Evolutionary conservation across 129 eudicot genomes (phyloP), one percentile per base, ranked within the genome.

Genomic region (Flaveria ramosissima): DNA sequence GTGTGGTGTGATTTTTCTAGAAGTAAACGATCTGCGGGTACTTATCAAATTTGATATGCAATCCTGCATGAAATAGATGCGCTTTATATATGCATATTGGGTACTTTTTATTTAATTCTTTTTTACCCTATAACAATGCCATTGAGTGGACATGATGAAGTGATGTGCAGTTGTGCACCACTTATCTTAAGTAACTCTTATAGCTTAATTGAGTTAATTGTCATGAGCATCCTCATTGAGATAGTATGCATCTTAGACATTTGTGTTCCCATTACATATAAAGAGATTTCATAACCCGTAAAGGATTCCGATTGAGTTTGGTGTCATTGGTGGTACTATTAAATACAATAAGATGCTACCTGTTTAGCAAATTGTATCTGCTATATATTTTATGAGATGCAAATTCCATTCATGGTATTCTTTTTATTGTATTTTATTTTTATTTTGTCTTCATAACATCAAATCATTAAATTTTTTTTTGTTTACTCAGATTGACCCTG

Each of bases 401-500:
- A 15, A 57, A 7, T 57, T 57, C 21, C 3, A n/a, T n/a, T n/a
- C n/a, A n/a, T n/a, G n/a, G n/a, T n/a, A n/a, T n/a, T n/a, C n/a
- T n/a, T n/a, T n/a, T n/a, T n/a, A n/a, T n/a, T n/a, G n/a, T 1
- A 9, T 11, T 14, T 9, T 11, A 11, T 10, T 14, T 45, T 45
- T 45, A 9, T 45, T 45, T 2, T 10, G 14, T 45, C 14, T 45
- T 45, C 13, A 36, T 45, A 43, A 11, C 50, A 45, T 10, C 50
- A 45, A 3, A 9, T 45, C 2, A 14, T 45, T 8, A 3, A 9
- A 45, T 45, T 45, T 14, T 23, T 70, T 39, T n/a, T 74, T 82
- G n/a, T 30, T 73, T 70, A 48, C 63, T 16, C 68, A 92, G 96
- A 89, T 92, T 70, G 88, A 92, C 75, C 92, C 97, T 17, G 70